These are phyloP conservation scores for Leishmania aethiopica DNA, from an alignment of 208 protist species.

Conservation along the genomic window DNA sequence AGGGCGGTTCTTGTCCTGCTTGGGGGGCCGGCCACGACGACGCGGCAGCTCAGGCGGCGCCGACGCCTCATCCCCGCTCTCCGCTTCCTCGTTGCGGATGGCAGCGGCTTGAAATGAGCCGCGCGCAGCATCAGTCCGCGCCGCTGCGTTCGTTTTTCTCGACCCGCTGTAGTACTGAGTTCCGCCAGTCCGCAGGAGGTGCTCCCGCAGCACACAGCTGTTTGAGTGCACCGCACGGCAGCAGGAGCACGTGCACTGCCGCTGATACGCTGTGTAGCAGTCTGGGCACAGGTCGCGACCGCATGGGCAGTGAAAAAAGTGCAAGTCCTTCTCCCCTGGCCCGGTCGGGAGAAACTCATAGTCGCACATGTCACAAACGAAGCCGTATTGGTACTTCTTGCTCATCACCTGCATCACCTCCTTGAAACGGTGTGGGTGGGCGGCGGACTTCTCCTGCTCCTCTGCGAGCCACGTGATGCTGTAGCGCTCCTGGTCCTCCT, in stretches of 20 bases:
- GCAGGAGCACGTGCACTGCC: conserved; percentile 67
- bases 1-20: conserved; percentile 7
- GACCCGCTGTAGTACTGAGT: conserved; percentile 10
- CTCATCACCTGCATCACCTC: conserved; percentile 43
- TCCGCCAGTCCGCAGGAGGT: conserved; percentile 36
- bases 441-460: conserved; percentile 75
- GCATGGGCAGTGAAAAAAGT: conserved; percentile 88
- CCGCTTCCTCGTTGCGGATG: neutral
- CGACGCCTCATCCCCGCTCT: neutral
- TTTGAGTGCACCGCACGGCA: conserved; percentile 69
- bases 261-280: conserved; percentile 67
- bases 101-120: neutral
- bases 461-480: conserved; percentile 78
- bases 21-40: conserved; percentile 11
- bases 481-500: conserved; percentile 78
- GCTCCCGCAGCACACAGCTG: conserved; percentile 63
- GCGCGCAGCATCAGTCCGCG: neutral
- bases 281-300: conserved; percentile 82
- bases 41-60: neutral
- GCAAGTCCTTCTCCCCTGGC: conserved; percentile 32
- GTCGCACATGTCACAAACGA: conserved; percentile 87
- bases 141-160: neutral
- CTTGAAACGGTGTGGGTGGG: conserved; percentile 81
- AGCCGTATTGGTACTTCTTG: conserved; percentile 77
- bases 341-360: conserved; percentile 72